A percentile compares a stretch with the other conserved stretches of the same genome.
Evolutionary conservation across 345 rosid species (phyloP).

Genomic region (Syzygium jambos): DNA sequence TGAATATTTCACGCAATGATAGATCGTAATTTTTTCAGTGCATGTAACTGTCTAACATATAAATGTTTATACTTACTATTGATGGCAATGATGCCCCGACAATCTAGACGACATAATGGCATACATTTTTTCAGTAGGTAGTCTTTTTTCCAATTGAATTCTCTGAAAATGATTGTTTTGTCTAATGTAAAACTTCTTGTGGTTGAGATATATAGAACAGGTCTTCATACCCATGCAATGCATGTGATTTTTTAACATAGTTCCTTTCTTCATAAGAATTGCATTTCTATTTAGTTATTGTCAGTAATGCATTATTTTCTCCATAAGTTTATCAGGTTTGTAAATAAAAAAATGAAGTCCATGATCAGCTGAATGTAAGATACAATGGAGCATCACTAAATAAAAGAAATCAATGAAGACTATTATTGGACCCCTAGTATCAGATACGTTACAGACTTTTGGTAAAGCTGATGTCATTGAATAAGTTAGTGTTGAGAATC

Average conservation of each 20-base stretch:
- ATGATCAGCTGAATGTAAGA: neutral
- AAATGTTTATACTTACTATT: neutral
- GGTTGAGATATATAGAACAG: neutral
- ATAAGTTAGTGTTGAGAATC: neutral
- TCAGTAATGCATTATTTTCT: neutral
- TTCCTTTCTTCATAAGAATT: neutral
- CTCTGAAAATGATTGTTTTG: neutral
- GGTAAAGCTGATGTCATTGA: neutral
- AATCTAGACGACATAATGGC: neutral
- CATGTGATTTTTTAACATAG: neutral
- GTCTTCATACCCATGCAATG: neutral
- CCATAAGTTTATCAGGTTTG: neutral
- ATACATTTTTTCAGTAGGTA: neutral
- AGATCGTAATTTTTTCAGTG: neutral
- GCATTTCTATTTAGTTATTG: neutral
- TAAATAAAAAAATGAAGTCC: neutral
- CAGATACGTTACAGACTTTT: neutral
- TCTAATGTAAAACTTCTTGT: neutral
- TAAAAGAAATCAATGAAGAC: neutral
- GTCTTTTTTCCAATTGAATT: neutral
- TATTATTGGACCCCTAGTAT: neutral
- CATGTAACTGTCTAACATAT: neutral
- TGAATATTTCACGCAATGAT: constrained; percentile 11
- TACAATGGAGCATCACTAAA: neutral
- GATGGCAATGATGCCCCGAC: neutral